phyloP scores from a whole-genome alignment of 176 grass and related monocot species.

The Miscanthus lutarioriparius region DNA sequence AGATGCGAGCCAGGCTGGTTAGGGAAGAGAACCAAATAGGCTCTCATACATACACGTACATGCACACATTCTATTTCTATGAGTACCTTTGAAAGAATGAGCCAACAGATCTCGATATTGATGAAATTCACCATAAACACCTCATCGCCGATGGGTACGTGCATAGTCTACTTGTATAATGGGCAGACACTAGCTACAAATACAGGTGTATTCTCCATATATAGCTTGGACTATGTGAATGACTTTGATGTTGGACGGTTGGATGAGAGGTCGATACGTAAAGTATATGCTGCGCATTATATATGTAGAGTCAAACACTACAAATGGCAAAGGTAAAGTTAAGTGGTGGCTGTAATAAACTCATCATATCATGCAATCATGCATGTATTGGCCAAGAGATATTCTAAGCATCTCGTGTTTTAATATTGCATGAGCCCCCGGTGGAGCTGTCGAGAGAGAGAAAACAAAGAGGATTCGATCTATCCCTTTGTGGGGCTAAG shows the following conservation, averaged over 20 bases:
- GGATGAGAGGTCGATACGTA: not conserved
- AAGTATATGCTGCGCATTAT: conserved; percentile 17
- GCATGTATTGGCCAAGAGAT: conserved; percentile 13
- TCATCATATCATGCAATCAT: not conserved
- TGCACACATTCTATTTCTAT: too few relatives aligned
- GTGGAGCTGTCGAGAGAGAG: too few relatives aligned
- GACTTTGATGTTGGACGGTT: not conserved
- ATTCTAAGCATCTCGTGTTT: conserved; percentile 38
- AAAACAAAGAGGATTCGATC: not conserved
- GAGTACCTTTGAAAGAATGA: too few relatives aligned
- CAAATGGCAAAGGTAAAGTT: conserved; percentile 17
- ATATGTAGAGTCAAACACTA: conserved; percentile 25
- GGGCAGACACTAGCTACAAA: not conserved
- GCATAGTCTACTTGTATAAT: too few relatives aligned
- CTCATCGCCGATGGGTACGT: too few relatives aligned
- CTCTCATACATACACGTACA: too few relatives aligned
- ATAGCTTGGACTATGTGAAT: not conserved
- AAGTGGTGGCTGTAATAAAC: conserved; percentile 1
- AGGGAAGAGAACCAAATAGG: too few relatives aligned
- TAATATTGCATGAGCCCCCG: conserved; percentile 1
- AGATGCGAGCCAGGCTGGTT: too few relatives aligned
- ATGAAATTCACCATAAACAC: too few relatives aligned
- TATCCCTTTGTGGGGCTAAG: not conserved
- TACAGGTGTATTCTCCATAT: not conserved
- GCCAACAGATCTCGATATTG: too few relatives aligned